phyloP scores from a whole-genome alignment of 208 protist species.

The Acanthamoeba culbertsoni region DNA sequence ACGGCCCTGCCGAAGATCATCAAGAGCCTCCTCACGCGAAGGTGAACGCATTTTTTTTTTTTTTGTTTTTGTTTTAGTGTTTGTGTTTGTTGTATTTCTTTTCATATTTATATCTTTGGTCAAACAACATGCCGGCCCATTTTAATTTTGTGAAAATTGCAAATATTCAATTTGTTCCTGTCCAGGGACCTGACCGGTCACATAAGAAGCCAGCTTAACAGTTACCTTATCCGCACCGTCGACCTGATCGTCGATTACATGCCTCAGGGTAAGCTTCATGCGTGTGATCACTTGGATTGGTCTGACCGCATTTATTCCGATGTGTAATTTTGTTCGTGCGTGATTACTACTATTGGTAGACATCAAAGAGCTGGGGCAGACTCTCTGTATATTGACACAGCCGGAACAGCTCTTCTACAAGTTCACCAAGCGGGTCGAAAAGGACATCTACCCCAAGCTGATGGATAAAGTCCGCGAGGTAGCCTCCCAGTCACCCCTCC shows the following conservation, averaged over 20 bases:
- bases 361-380: conserved; percentile 21
- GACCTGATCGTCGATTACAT: background rate
- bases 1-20: conserved; percentile 34
- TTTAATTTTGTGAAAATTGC: background rate
- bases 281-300: background rate
- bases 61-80: background rate
- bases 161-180: background rate
- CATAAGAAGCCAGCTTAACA: background rate
- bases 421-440: background rate
- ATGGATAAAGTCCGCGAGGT: conserved; percentile 32
- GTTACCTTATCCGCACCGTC: background rate
- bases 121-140: background rate
- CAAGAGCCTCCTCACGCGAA: background rate
- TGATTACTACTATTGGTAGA: background rate
- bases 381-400: conserved; percentile 14
- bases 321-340: background rate
- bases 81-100: too few species aligned
- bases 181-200: background rate
- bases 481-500: background rate
- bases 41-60: background rate
- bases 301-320: background rate
- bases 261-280: background rate
- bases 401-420: conserved; percentile 53
- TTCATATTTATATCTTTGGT: background rate
- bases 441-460: background rate